Evolutionary conservation across 2,329 filamentous ascomycete genomes (phyloP), one percentile per base, ranked within the genome.

Genomic region (Calonectria ilicicola): DNA sequence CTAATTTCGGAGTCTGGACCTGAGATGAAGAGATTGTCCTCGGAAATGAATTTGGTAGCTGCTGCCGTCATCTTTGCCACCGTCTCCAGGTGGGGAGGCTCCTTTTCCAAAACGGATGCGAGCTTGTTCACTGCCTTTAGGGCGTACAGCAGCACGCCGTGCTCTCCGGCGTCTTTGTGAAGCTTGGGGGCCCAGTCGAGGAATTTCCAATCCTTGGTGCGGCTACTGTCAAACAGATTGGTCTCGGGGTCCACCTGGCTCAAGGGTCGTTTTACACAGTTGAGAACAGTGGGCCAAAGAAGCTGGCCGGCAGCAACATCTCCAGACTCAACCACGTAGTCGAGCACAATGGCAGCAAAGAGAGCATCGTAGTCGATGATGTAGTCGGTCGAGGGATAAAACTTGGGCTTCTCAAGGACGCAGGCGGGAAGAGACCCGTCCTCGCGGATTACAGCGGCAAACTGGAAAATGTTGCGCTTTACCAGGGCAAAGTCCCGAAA

Each of bases 331-430:
- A 76, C 70, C 5, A 80, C 77, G 65, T 84, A 83, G 70, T 84
- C 82, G 12, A 80, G 77, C 10, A 82, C 78, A 5, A 79, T 81
- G 40, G 77, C 74, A 9, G 77, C 80, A 65, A 83, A 84, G 17
- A 84, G 76, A 2, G 81, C 80, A 58, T 84, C 82, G 72, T 84
- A 84, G 70, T 84, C 82, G 14, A 83, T 78, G 35, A 84, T 83
- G 66, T 84, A 84, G 56, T 84, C 82, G 2, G 80, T 76, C 1
- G 80, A 80, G 1, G 81, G 73, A 5, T 75, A 69, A 6, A 83
- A 74, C 23, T 71, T 77, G 12, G 81, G 81, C 53, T 80, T 79
- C 70, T 84, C 82, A 65, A 83, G 83, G 17, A 84, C 44, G 66
- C 81, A 83, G 1, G 82, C 82, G 2, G 82, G 81, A 15, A 84